Evolutionary conservation across 1,284 basidiomycete genomes (phyloP).

Genomic region (Erythrobasidium hasegawianum): DNA sequence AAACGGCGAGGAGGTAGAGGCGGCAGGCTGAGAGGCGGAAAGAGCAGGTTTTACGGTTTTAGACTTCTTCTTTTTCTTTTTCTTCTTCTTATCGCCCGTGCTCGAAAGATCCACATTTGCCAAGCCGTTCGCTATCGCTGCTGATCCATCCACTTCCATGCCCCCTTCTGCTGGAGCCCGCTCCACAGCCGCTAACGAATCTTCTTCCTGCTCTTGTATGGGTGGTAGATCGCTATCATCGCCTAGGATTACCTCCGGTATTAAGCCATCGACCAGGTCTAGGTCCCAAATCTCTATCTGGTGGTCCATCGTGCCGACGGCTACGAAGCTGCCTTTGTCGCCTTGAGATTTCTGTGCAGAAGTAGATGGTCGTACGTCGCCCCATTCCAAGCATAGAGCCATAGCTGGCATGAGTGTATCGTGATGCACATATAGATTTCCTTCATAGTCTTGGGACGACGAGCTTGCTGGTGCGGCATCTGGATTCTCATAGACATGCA

Average conservation of each 20-base stretch:
- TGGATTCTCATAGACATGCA: conserved; percentile 88
- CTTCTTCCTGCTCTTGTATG: conserved; percentile 3
- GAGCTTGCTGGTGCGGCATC: conserved; percentile 39
- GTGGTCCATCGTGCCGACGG: conserved; percentile 94
- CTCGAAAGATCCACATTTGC: conserved; percentile 44
- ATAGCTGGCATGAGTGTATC: conserved; percentile 97
- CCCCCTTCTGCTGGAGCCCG: conserved; percentile 40
- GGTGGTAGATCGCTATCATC: conserved; percentile 49
- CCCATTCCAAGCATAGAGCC: conserved; percentile 98
- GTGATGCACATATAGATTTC: conserved; percentile 94
- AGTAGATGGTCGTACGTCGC: conserved; percentile 73
- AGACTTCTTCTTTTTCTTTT: conserved; percentile 88
- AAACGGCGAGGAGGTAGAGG: conserved; percentile 10
- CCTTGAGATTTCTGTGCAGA: conserved; percentile 29
- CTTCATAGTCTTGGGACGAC: conserved; percentile 51
- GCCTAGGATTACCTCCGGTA: conserved; percentile 87
- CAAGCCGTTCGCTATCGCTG: background rate
- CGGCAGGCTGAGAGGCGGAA: conserved; percentile 55
- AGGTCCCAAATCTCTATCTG: conserved; percentile 99
- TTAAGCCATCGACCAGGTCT: conserved; percentile 89
- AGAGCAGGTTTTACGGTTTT: conserved; percentile 59
- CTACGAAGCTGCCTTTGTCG: conserved; percentile 75
- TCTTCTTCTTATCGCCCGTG: conserved; percentile 62
- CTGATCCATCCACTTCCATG: conserved; percentile 6
- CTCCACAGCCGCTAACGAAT: background rate